These are phyloP conservation scores for Cylindrotheca fusiformis DNA, from an alignment of 108 stramenopile genomes.

Conservation along the genomic window DNA sequence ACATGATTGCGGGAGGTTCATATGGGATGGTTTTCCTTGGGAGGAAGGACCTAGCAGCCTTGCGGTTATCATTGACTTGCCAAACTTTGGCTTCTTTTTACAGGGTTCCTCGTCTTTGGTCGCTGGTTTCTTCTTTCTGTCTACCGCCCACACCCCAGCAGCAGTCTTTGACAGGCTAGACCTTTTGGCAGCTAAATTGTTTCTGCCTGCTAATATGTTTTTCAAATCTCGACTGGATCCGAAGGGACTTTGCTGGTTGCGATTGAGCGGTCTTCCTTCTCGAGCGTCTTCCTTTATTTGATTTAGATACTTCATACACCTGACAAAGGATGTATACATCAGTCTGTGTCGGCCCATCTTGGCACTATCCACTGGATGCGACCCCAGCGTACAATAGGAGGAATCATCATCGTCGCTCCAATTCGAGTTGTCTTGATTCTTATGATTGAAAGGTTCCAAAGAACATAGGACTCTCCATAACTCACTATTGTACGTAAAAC, in stretches of 20 bases:
- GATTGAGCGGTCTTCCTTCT: too few relatives aligned
- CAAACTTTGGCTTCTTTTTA: slow-evolving; percentile 36
- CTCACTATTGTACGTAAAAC: slow-evolving; percentile 60
- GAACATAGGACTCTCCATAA: slow-evolving; percentile 75
- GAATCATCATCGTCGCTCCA: slow-evolving; percentile 6
- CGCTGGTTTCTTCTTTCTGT: too few relatives aligned
- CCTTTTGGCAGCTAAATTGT: too few relatives aligned
- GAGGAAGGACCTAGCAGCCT: slow-evolving; percentile 61
- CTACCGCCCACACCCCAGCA: too few relatives aligned
- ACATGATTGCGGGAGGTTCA: slow-evolving; percentile 76
- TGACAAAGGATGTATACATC: slow-evolving; percentile 73
- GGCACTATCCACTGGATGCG: not conserved
- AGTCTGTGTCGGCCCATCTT: slow-evolving; percentile 60
- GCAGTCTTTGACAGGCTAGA: too few relatives aligned
- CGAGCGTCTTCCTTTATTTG: too few relatives aligned
- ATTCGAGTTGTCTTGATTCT: too few relatives aligned
- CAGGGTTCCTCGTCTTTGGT: not conserved
- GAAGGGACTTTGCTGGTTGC: too few relatives aligned
- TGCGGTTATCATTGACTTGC: slow-evolving; percentile 66
- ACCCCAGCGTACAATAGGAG: slow-evolving; percentile 7
- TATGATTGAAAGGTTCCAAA: slow-evolving; percentile 55
- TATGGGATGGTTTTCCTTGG: slow-evolving; percentile 36
- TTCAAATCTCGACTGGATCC: too few relatives aligned
- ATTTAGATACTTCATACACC: slow-evolving; percentile 74
- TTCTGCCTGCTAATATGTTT: too few relatives aligned